Evolutionary conservation across 148 eudicot genomes (phyloP).

Genomic region (Pouteria glomerata): DNA sequence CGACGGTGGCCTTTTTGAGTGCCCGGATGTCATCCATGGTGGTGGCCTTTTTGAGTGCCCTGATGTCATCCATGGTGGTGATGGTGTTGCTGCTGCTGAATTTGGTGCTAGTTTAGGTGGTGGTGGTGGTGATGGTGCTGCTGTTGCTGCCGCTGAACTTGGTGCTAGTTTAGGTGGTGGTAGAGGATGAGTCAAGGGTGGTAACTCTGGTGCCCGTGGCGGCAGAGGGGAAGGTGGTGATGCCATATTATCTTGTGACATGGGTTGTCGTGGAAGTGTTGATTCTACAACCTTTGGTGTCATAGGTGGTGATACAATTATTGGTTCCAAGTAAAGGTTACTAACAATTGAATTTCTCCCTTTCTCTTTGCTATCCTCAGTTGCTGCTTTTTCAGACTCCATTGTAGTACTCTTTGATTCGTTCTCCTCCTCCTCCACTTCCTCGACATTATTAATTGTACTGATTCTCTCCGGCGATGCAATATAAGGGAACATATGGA

Average conservation of each 20-base stretch:
- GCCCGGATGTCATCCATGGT: too few species aligned
- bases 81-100: conserved; percentile 3
- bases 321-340: background rate
- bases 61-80: background rate
- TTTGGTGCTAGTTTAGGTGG: conserved; percentile 13
- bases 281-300: background rate
- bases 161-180: background rate
- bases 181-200: conserved; percentile 11
- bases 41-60: too few species aligned
- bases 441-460: conserved; percentile 13
- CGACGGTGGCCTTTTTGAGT: too few species aligned
- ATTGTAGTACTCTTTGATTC: too few species aligned
- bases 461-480: conserved; percentile 15
- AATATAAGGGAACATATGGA: conserved; percentile 58
- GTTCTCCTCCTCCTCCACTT: conserved; percentile 17
- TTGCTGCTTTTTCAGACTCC: too few species aligned
- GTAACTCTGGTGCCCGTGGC: background rate
- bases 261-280: conserved; percentile 7
- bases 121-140: conserved; percentile 9
- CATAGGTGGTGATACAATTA: conserved; percentile 4
- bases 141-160: background rate
- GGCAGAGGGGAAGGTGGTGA: conserved; percentile 2
- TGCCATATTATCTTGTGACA: conserved; percentile 1
- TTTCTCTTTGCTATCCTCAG: too few species aligned
- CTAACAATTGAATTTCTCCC: conserved; percentile 9